Conservation (phyloP, 768 basidiomycete genomes). For the Collybiopsis confluens region DNA sequence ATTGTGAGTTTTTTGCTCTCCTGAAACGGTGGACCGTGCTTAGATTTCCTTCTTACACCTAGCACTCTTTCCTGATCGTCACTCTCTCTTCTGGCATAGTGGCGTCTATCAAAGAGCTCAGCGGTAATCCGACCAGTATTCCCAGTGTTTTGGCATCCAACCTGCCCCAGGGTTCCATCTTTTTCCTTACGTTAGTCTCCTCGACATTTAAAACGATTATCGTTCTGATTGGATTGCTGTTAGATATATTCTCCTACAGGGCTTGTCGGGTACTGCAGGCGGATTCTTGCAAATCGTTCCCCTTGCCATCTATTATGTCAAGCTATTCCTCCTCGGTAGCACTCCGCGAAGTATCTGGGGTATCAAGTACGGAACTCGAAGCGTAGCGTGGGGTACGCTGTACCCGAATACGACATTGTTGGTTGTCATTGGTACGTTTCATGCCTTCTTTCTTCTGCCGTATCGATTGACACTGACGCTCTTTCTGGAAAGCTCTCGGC, state of each 20-base stretch:
- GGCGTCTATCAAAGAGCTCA: conserved; percentile 57
- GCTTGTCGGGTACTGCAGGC: conserved; percentile 72
- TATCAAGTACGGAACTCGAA: conserved; percentile 72
- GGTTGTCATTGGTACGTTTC: conserved; percentile 69
- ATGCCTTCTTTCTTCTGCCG: no score
- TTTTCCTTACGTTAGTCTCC: conserved; percentile 75
- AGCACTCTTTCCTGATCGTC: conserved; percentile 94
- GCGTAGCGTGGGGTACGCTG: conserved; percentile 72
- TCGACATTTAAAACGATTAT: background rate
- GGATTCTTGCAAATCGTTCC: conserved; percentile 78
- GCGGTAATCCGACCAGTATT: conserved; percentile 63
- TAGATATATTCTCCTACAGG: conserved; percentile 77
- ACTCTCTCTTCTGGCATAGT: conserved; percentile 83
- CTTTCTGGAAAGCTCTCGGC: conserved; percentile 68
- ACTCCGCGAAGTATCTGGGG: conserved; percentile 82
- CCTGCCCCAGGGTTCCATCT: conserved; percentile 79
- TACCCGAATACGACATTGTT: conserved; percentile 74
- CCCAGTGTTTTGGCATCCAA: conserved; percentile 72
- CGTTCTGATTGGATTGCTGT: no score
- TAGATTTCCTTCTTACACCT: no score
- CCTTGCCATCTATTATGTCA: conserved; percentile 85
- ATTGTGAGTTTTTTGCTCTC: conserved; percentile 63
- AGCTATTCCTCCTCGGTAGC: conserved; percentile 80
- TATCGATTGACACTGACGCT: no score
- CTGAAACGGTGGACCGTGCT: no score